These are phyloP conservation scores for Artemisia argyi DNA, from an alignment of 129 eudicot species.

Conservation along the genomic window DNA sequence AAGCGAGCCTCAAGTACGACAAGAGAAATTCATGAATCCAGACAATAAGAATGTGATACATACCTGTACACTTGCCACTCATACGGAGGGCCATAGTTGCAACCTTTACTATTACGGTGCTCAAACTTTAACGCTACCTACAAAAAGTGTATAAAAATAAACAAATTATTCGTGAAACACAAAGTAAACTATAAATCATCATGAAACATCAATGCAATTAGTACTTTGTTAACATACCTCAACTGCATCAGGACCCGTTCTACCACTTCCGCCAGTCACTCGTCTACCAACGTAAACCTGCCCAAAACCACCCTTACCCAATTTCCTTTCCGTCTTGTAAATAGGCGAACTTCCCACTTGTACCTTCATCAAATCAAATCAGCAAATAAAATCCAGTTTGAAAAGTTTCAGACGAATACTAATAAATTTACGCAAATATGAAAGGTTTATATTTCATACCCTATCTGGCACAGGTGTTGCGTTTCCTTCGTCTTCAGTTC, in stretches of 20 bases:
- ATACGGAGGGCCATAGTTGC: conserved; percentile 98
- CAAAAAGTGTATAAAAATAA: background rate
- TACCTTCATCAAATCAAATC: conserved; percentile 52
- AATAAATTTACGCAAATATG: background rate
- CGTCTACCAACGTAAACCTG: conserved; percentile 98
- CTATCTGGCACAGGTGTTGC: conserved; percentile 91
- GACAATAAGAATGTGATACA: conserved; percentile 22
- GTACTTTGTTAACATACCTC: conserved; percentile 55
- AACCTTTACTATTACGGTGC: conserved; percentile 99
- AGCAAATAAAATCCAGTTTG: background rate
- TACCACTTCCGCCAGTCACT: conserved; percentile 73
- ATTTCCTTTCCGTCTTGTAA: conserved; percentile 85
- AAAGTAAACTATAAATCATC: background rate
- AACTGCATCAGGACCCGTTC: conserved; percentile 92
- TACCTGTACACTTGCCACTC: conserved; percentile 99
- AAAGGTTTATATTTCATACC: conserved; percentile 42
- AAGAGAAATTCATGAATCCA: background rate
- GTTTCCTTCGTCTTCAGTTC: conserved; percentile 78
- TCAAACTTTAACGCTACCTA: conserved; percentile 97
- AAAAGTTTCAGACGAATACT: background rate
- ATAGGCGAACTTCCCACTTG: conserved; percentile 93
- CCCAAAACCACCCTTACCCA: conserved; percentile 99
- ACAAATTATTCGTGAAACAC: background rate
- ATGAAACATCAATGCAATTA: conserved; percentile 2
- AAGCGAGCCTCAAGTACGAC: background rate